phyloP scores from a whole-genome alignment of 1,284 basidiomycete species.

The Ceratobasidium sp. region DNA sequence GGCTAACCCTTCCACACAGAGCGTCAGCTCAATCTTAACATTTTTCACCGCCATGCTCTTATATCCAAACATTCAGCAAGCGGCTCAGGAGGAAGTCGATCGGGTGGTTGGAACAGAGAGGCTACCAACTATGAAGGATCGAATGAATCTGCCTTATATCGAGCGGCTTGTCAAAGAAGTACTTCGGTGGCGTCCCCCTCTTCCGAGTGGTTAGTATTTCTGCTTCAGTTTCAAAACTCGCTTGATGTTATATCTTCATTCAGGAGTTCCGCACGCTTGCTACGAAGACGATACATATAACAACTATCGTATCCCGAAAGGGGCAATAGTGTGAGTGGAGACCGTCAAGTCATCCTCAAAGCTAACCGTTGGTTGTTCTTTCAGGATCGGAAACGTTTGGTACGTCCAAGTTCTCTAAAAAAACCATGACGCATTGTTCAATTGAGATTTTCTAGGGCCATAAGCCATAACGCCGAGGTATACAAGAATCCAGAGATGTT shows the following conservation, averaged over 20 bases:
- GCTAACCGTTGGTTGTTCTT: background rate
- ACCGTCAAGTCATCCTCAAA: background rate
- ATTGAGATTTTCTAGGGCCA: slow-evolving; percentile 6
- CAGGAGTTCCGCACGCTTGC: background rate
- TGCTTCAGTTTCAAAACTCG: background rate
- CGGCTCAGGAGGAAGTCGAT: slow-evolving; percentile 43
- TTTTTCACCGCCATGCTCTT: slow-evolving; percentile 46
- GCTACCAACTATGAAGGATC: slow-evolving; percentile 39
- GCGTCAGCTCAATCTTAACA: slow-evolving; percentile 7
- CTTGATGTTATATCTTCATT: background rate
- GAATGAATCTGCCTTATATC: slow-evolving; percentile 40
- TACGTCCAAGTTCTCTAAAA: background rate
- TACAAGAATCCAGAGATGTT: slow-evolving; percentile 44
- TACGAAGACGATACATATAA: slow-evolving; percentile 21
- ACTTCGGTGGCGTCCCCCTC: slow-evolving; percentile 37
- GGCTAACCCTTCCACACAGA: background rate
- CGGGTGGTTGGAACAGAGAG: slow-evolving; percentile 33
- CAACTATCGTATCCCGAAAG: slow-evolving; percentile 42
- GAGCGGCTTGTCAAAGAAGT: slow-evolving; percentile 42
- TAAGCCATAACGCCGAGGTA: slow-evolving; percentile 36
- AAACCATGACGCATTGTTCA: background rate
- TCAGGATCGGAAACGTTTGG: background rate
- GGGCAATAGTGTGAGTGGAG: slow-evolving; percentile 23
- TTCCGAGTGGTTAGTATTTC: slow-evolving; percentile 37
- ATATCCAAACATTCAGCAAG: slow-evolving; percentile 29